Evolutionary conservation across 257 asterid species (phyloP).

Genomic region (Solanum clarkiae): DNA sequence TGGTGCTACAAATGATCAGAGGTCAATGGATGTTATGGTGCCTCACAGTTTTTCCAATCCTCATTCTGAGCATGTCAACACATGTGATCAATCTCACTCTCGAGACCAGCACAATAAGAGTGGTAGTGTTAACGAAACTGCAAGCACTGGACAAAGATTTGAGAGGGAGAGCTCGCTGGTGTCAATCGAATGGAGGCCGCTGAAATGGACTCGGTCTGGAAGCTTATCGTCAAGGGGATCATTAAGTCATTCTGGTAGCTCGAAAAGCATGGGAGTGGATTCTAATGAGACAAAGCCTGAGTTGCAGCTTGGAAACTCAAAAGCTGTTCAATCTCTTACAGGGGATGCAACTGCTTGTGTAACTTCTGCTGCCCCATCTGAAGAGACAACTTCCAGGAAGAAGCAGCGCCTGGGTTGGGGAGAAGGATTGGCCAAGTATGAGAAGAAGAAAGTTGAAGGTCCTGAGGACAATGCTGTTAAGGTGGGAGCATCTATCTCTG

Average conservation of each 20-base stretch:
- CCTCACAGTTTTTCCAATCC: constrained; percentile 7
- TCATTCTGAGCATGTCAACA: constrained; percentile 14
- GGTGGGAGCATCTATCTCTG: constrained; percentile 12
- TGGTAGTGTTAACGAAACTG: constrained; percentile 12
- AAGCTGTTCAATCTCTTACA: constrained; percentile 14
- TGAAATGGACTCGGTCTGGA: constrained; percentile 30
- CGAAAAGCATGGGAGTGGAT: constrained; percentile 28
- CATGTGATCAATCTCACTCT: constrained; percentile 29
- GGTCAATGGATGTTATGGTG: constrained; percentile 39
- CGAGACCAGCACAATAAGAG: constrained; percentile 42
- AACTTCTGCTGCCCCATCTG: constrained; percentile 13
- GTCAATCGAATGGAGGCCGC: constrained; percentile 37
- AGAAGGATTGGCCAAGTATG: constrained; percentile 93
- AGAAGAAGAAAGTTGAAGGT: constrained; percentile 78
- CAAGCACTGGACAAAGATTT: constrained; percentile 26
- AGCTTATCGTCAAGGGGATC: constrained; percentile 30
- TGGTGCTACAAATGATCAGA: constrained; percentile 32
- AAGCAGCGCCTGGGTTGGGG: constrained; percentile 99
- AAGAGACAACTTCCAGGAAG: constrained; percentile 72
- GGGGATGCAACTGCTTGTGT: constrained; percentile 14
- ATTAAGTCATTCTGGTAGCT: constrained; percentile 29
- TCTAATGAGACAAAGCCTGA: constrained; percentile 20
- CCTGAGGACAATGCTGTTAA: constrained; percentile 42
- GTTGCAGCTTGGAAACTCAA: constrained; percentile 6
- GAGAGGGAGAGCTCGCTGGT: constrained; percentile 53